Evolutionary conservation across 1,139 yeast species (phyloP).

Genomic region (Pichia sp.): DNA sequence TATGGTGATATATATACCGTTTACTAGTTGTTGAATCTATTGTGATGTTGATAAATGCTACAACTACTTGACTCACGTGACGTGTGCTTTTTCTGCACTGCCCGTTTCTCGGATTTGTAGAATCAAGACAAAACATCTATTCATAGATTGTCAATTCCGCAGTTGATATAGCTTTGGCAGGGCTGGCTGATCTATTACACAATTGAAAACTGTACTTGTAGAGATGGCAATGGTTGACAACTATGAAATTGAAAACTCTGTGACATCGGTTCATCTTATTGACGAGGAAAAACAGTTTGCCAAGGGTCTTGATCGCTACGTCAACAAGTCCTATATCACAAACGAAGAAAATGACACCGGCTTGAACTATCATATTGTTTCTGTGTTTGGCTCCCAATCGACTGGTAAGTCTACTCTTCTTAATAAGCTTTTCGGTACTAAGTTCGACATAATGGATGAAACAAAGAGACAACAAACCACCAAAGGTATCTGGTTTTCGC

Average conservation of each 20-base stretch:
- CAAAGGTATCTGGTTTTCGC: constrained; percentile 90
- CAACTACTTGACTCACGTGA: too few relatives aligned
- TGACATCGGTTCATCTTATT: constrained; percentile 58
- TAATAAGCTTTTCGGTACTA: constrained; percentile 77
- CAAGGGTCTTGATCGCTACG: constrained; percentile 24
- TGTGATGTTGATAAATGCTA: too few relatives aligned
- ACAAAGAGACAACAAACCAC: constrained; percentile 77
- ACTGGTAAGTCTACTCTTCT: constrained; percentile 92
- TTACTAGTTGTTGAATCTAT: too few relatives aligned
- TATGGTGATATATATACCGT: too few relatives aligned
- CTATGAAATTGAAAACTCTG: not conserved
- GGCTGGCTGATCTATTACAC: too few relatives aligned
- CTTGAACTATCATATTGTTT: constrained; percentile 76
- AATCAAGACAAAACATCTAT: too few relatives aligned
- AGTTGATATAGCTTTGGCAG: too few relatives aligned
- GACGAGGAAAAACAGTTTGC: constrained; percentile 70
- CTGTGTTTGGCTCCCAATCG: constrained; percentile 95
- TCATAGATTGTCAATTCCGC: too few relatives aligned
- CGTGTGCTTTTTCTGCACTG: too few relatives aligned
- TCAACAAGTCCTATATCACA: constrained; percentile 29
- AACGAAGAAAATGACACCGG: constrained; percentile 42
- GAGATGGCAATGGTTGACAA: not conserved
- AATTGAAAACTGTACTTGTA: too few relatives aligned
- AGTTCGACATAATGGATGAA: constrained; percentile 92
- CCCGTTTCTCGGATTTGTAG: too few relatives aligned